These are phyloP conservation scores for Entonaema liquescens DNA, from an alignment of 495 filamentous ascomycete genomes.

Conservation along the genomic window DNA sequence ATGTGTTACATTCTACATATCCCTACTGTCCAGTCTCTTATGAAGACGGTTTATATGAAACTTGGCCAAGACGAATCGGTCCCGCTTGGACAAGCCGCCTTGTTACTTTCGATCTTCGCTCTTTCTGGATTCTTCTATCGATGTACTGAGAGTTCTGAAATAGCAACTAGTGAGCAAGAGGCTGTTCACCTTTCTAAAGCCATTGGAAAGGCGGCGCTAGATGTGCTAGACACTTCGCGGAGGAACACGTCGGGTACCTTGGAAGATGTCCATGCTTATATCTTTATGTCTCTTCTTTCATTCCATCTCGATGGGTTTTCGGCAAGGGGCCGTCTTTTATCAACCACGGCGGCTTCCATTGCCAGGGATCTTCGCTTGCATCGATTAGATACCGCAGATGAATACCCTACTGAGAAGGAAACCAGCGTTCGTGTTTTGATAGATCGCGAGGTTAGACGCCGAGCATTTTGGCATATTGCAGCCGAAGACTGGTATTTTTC, in stretches of 20 bases:
- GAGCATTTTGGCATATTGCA: constrained; percentile 59
- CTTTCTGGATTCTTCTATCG: constrained; percentile 50
- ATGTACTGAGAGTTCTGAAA: constrained; percentile 13
- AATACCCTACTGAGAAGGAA: not conserved
- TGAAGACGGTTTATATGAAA: not conserved
- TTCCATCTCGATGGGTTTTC: constrained; percentile 52
- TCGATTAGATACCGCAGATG: constrained; percentile 47
- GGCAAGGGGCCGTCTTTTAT: constrained; percentile 42
- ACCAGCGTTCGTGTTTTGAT: constrained; percentile 31
- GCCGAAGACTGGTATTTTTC: constrained; percentile 56
- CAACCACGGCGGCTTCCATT: constrained; percentile 25
- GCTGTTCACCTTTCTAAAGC: constrained; percentile 18
- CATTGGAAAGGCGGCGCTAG: not conserved
- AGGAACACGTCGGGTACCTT: constrained; percentile 50
- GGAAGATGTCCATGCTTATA: constrained; percentile 58
- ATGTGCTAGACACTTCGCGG: constrained; percentile 38
- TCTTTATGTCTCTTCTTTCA: constrained; percentile 51
- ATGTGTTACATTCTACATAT: constrained; percentile 53
- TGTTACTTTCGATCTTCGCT: constrained; percentile 31
- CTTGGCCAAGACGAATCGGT: not conserved
- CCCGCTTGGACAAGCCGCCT: not conserved
- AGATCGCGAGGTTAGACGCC: constrained; percentile 47
- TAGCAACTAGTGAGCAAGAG: constrained; percentile 17
- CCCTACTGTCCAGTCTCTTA: constrained; percentile 47
- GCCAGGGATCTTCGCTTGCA: constrained; percentile 58